Base-by-base conservation (phyloP, 2,329 filamentous ascomycete species). In the Pseudogymnoascus sp. region DNA sequence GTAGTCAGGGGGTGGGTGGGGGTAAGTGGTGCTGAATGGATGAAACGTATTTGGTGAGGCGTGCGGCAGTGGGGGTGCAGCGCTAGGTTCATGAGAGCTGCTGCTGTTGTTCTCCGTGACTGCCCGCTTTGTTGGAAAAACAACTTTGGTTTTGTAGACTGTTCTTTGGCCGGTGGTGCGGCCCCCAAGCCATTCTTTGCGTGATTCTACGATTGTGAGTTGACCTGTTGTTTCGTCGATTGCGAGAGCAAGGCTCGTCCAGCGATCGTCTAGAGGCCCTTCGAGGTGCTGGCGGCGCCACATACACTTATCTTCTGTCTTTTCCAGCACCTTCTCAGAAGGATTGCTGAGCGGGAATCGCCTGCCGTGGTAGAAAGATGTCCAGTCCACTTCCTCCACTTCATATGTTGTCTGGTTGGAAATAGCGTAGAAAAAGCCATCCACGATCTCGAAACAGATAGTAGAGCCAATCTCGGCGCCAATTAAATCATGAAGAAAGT, bases 261-360 rank as follows among this genome's bases (percentile, higher is more conserved):
- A 92, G 2, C 87, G 81, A 67, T 91, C 86, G 66, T 92, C 87
- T 13, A 91, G 84, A 0, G 87, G 82, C 0, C 88, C 88, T 70
- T 92, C 88, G 29, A 75, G 76, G 66, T 90, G 85, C 59, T 87
- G 79, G 13, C 88, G 82, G 6, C 88, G 79, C 81, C 86, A 90
- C 48, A 87, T 79, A 18, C 76, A 74, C 45, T 72, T 68, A 61
- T 79, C 78, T n/a, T 76, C 74, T 64, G 76, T 75, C 36, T 72
- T 71, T 65, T 80, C 74, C n/a, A 78, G 66, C 6, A 68, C 71
- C 1, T 70, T 71, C 7, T 71, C 68, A 29, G 74, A 72, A n/a
- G 79, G 77, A 2, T 75, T 70, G 33, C 76, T 68, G 9, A 90
- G 75, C 0, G 81, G 82, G 63, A 90, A 83, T 8, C 86, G 82